Percentiles rank a stretch among this genome's conserved stretches.
phyloP scores from a whole-genome alignment of 1,284 basidiomycete species.

The Fomes fomentarius region DNA sequence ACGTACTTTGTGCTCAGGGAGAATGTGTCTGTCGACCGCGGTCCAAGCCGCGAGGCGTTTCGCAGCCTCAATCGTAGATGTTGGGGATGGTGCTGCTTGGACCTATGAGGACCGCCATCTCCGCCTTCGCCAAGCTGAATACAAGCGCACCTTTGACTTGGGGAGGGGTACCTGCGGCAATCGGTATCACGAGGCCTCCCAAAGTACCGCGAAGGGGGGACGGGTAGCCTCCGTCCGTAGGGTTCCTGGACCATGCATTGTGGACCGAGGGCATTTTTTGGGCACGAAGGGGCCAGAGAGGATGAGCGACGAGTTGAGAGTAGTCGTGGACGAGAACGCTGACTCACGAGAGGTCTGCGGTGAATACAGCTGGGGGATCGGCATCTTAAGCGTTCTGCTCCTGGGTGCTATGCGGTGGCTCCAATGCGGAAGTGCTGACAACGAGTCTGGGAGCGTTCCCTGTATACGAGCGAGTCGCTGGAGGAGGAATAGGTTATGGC shows the following conservation, averaged over 20 bases:
- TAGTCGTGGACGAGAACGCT: conserved; percentile 1
- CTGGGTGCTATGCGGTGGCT: neutral
- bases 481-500: neutral
- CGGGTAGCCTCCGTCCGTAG: conserved; percentile 27
- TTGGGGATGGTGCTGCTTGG: conserved; percentile 25
- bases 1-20: conserved; percentile 80
- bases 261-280: conserved; percentile 1
- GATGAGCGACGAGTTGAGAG: conserved; percentile 15
- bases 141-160: conserved; percentile 22
- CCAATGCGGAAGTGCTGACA: too few species aligned
- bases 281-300: conserved; percentile 12
- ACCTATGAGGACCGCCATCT: neutral
- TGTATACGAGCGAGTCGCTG: neutral
- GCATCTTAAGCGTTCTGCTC: conserved; percentile 26
- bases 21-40: conserved; percentile 91
- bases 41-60: conserved; percentile 94
- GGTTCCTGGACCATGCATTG: conserved; percentile 20
- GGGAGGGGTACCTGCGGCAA: conserved; percentile 15
- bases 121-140: neutral
- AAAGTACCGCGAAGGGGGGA: conserved; percentile 24
- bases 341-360: conserved; percentile 33
- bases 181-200: conserved; percentile 21
- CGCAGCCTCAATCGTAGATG: conserved; percentile 66
- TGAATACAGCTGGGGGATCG: conserved; percentile 32
- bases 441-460: neutral